Conservation (phyloP, 495 filamentous ascomycete species). For the Cercophora scortea region DNA sequence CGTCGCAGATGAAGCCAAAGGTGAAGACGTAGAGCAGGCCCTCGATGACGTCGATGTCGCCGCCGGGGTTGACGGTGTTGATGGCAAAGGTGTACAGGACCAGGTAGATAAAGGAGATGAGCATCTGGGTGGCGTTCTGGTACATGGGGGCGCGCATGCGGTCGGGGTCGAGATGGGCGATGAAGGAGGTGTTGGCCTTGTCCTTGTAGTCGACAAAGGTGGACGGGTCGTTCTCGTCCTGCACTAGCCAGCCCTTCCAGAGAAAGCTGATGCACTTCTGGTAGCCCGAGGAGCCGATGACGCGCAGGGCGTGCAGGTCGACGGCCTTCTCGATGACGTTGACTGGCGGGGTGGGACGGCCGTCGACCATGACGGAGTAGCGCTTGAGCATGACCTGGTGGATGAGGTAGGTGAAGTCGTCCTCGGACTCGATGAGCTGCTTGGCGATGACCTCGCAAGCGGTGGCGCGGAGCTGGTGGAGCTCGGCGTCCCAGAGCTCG, state of each 20-base stretch:
- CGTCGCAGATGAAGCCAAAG: constrained; percentile 85
- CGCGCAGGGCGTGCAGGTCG: constrained; percentile 77
- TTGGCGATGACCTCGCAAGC: constrained; percentile 98
- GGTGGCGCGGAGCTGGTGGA: constrained; percentile 67
- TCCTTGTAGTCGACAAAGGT: constrained; percentile 78
- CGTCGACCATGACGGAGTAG: constrained; percentile 72
- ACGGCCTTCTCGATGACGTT: constrained; percentile 90
- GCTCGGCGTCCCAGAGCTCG: constrained; percentile 86
- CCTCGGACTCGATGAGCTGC: constrained; percentile 79
- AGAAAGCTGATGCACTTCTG: constrained; percentile 87
- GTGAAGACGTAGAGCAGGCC: constrained; percentile 84
- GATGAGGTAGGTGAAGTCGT: constrained; percentile 67
- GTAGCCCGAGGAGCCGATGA: constrained; percentile 89
- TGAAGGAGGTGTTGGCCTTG: constrained; percentile 65
- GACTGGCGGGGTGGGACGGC: constrained; percentile 59
- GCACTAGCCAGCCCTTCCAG: constrained; percentile 93
- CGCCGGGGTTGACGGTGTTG: constrained; percentile 71
- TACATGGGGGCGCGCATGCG: constrained; percentile 87
- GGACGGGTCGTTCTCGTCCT: constrained; percentile 81
- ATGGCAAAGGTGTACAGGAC: constrained; percentile 82
- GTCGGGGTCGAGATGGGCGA: constrained; percentile 82
- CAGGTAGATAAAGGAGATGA: constrained; percentile 64
- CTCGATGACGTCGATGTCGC: constrained; percentile 82
- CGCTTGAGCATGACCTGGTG: constrained; percentile 81
- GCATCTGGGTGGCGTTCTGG: constrained; percentile 82